A percentile compares a stretch with the other conserved stretches of the same genome.
phyloP scores from a whole-genome alignment of 257 asterid genomes.

The Ajuga chamaepitys region DNA sequence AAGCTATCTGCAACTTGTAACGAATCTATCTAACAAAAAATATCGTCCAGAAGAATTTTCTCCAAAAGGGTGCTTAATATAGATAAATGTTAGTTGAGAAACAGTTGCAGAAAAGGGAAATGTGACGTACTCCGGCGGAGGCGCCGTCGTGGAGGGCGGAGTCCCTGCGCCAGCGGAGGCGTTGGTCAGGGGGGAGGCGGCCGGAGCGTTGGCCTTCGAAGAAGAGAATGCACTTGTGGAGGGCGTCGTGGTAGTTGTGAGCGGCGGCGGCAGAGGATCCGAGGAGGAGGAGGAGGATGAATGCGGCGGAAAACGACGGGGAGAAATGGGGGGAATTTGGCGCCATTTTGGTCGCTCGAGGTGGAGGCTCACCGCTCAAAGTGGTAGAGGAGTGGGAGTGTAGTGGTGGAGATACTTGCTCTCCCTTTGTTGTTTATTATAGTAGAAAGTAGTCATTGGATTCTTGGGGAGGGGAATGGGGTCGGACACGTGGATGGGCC shows the following conservation, averaged over 20 bases:
- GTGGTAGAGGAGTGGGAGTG: conserved; percentile 19
- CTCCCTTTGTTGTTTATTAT: background rate
- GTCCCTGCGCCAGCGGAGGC: conserved; percentile 70
- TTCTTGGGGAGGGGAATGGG: conserved; percentile 24
- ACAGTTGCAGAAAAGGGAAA: too few relatives aligned
- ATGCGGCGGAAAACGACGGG: conserved; percentile 24
- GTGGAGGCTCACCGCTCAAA: background rate
- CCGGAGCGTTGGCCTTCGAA: conserved; percentile 98
- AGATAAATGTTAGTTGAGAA: too few relatives aligned
- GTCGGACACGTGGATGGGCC: conserved; percentile 26
- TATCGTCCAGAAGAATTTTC: too few relatives aligned
- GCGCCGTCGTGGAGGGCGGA: conserved; percentile 83
- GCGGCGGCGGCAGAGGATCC: conserved; percentile 13
- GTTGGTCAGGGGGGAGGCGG: conserved; percentile 68
- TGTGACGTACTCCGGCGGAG: conserved; percentile 43
- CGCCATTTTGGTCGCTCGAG: conserved; percentile 46
- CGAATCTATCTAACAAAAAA: too few relatives aligned
- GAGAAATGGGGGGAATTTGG: conserved; percentile 27
- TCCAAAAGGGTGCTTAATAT: too few relatives aligned
- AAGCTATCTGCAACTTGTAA: too few relatives aligned
- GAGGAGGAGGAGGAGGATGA: conserved; percentile 14
- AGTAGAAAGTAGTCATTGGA: conserved; percentile 45
- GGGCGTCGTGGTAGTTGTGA: conserved; percentile 75
- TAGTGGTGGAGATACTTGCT: conserved; percentile 13
- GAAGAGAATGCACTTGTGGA: conserved; percentile 75